A percentile compares a stretch with the other conserved stretches of the same genome.
phyloP scores from a whole-genome alignment of 345 rosid genomes.

The Cardiospermum halicacabum region DNA sequence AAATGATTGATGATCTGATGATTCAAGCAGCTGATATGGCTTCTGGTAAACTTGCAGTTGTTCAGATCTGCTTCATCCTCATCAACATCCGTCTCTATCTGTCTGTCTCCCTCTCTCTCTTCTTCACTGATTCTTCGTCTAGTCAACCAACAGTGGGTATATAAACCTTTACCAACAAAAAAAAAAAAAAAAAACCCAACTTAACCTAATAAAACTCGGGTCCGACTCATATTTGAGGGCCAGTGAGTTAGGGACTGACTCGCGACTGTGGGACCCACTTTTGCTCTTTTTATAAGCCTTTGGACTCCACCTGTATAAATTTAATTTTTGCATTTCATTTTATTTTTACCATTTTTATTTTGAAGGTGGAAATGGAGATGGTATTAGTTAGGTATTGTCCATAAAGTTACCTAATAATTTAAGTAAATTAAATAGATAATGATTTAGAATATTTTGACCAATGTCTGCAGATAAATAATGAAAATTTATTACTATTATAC shows the following conservation, averaged over 20 bases:
- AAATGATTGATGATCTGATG: slow-evolving; percentile 21
- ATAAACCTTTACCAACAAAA: too few species aligned
- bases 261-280: slow-evolving; percentile 6
- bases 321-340: background rate
- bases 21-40: slow-evolving; percentile 13
- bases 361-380: too few species aligned
- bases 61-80: slow-evolving; percentile 40
- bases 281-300: background rate
- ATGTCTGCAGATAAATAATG: too few species aligned
- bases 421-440: too few species aligned
- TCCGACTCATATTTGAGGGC: slow-evolving; percentile 2
- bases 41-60: slow-evolving; percentile 3
- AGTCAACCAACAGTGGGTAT: slow-evolving; percentile 26
- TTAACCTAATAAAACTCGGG: slow-evolving; percentile 31
- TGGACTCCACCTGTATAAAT: background rate
- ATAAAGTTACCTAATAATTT: too few species aligned
- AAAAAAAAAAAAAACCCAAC: slow-evolving; percentile 12
- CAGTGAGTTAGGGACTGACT: background rate
- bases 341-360: too few species aligned
- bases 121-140: slow-evolving; percentile 4
- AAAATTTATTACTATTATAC: too few species aligned
- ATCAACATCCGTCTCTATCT: background rate
- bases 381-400: too few species aligned
- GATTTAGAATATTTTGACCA: too few species aligned
- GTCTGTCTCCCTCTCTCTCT: background rate